Evolutionary conservation across 2,329 filamentous ascomycete species (phyloP).

Genomic region (Botryosphaeria dothidea): DNA sequence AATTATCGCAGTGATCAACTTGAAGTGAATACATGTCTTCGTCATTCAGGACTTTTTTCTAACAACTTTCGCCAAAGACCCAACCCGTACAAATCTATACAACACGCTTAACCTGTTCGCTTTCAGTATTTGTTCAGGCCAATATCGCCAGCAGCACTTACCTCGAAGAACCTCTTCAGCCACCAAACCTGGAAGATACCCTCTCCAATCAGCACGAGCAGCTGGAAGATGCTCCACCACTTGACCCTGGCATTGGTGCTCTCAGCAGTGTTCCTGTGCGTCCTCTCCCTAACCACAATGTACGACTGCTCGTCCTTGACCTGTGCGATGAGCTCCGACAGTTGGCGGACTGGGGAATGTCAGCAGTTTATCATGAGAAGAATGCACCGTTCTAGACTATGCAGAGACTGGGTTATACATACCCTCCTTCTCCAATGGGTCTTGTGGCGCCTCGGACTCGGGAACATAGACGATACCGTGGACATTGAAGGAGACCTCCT

Average conservation of each 20-base stretch:
- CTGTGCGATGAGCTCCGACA: constrained; percentile 83
- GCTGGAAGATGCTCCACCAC: constrained; percentile 99
- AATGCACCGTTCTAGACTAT: constrained; percentile 12
- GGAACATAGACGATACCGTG: constrained; percentile 98
- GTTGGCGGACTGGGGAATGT: constrained; percentile 65
- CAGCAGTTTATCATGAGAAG: background rate
- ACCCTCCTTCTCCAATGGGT: constrained; percentile 92
- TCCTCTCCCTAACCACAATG: constrained; percentile 88
- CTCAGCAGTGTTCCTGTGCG: constrained; percentile 96
- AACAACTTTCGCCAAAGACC: constrained; percentile 1
- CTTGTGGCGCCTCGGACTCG: constrained; percentile 78
- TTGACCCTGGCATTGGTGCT: constrained; percentile 97
- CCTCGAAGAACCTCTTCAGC: constrained; percentile 97
- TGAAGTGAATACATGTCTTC: constrained; percentile 13
- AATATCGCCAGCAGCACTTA: constrained; percentile 36
- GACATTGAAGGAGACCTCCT: constrained; percentile 99
- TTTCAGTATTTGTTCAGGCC: constrained; percentile 27
- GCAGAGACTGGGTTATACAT: constrained; percentile 30
- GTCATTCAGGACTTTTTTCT: constrained; percentile 12
- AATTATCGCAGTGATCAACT: background rate
- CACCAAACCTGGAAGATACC: constrained; percentile 99
- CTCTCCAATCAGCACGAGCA: constrained; percentile 83
- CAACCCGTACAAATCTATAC: constrained; percentile 43
- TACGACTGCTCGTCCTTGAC: constrained; percentile 98
- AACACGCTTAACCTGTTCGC: constrained; percentile 61